Evolutionary conservation across 768 basidiomycete genomes (phyloP), one percentile per base, ranked within the genome.

Genomic region (Glaciozyma martinii): DNA sequence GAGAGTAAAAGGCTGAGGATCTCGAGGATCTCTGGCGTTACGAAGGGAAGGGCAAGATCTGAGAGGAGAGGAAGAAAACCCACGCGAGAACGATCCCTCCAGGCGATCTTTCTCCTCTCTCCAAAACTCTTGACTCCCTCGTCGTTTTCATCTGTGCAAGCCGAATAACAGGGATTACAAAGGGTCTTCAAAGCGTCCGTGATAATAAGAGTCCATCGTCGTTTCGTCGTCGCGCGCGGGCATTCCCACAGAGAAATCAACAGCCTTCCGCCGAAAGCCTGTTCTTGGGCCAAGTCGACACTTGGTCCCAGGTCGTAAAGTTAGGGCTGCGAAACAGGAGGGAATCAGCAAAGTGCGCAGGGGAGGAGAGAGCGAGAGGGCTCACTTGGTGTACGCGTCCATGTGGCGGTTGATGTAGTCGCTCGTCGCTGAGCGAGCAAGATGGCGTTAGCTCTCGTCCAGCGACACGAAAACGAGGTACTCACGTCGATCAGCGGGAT

Each of bases 401-500:
- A 67, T 58, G 44, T 68, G 74, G 54, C 65, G 55, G 43, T 73
- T 63, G 60, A 80, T 80, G 71, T 98, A 98, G 60, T 84, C 77
- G 16, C 83, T 75, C 3, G 94, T 98, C 0, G 94, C 57, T 59
- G 42, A n/a, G 37, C 50, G 19, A 16, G 5, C 5, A 23, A 23
- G 3, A 5, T 13, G 16, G 43, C 4, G 52, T n/a, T 15, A 59
- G 37, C 59, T 15, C 21, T 10, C 19, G 10, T 0, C 27, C 13
- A 25, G 16, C 30, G 13, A 18, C 37, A 8, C 25, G 15, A 52
- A 8, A 8, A 43, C 33, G 25, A 10, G 21, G 25, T 23, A 40
- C 59, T 18, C 13, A 56, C 63, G 93, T 65, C 82, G 80, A 54
- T 80, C 81, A 2, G 84, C 78, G 12, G 94, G 94, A 75, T 89